Base-by-base conservation (phyloP, 1,284 basidiomycete genomes). In the Tetrapyrgos nigripes region DNA sequence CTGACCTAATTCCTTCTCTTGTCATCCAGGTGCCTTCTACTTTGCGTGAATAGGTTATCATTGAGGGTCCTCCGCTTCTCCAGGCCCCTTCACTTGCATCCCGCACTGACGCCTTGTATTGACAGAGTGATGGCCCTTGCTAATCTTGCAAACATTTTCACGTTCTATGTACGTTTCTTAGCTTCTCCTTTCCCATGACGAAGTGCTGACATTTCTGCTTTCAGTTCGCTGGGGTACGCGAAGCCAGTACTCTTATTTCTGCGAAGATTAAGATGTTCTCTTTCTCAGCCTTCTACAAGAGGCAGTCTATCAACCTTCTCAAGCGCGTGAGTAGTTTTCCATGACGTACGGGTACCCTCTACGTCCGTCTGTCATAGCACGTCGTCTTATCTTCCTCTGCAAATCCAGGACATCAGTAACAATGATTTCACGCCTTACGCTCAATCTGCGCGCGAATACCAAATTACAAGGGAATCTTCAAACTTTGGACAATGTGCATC, bases 141-240 rank as follows among this genome's bases (percentile, higher is more conserved):
- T 2, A 66, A 66, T 40, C 53, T 66, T 6, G 17, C 50, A 27
- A 66, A 66, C 46, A 64, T 66, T 33, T 28, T 63, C 9, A 66
- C 64, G 4, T 64, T 63, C 44, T 57, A 63, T 37, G 63, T 63
- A 23, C 26, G 64, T 48, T 4, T 40, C n/a, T n/a, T 24, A 4
- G 33, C 4, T 33, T 21, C 19, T 19, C 11, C n/a, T 45, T 10
- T 13, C 5, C 11, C 21, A 13, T 48, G 6, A 8, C 4, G 21
- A 13, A 5, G 6, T 27, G 46, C n/a, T 26, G 19, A 11, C 9
- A 46, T 11, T 48, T 29, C 24, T 10, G 4, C 4, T 6, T 40
- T 40, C 19, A 40, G 37, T 40, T 40, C 19, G 37, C 37, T 40
- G 37, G 37, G 17, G 37, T 40, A 40, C 13, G 17, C 19, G 4